Evolutionary conservation across 1,139 yeast genomes (phyloP).

Genomic region (Zygoascus meyerae): DNA sequence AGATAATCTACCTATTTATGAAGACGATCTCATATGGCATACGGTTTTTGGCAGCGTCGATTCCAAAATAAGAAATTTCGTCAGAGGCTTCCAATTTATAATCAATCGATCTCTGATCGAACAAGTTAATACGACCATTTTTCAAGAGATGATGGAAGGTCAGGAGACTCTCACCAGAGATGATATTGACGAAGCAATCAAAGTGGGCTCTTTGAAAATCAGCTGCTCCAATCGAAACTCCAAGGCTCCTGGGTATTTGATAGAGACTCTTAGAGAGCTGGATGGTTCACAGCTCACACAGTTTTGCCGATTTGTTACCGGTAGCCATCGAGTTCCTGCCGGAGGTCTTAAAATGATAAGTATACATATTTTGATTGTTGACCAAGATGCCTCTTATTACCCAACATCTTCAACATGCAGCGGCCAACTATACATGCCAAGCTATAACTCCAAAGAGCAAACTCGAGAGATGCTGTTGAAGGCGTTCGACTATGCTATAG

Average conservation of each 20-base stretch:
- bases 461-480: conserved; percentile 19
- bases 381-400: conserved; percentile 18
- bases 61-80: neutral
- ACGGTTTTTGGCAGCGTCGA: conserved; percentile 7
- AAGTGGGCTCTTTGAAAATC: conserved; percentile 6
- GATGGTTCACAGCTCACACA: conserved; percentile 17
- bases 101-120: neutral
- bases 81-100: conserved; percentile 7
- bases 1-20: conserved; percentile 17
- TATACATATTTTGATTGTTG: conserved; percentile 23
- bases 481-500: conserved; percentile 27
- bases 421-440: conserved; percentile 25
- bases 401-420: conserved; percentile 30
- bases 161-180: conserved; percentile 15
- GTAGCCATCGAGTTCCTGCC: conserved; percentile 25
- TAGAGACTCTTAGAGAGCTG: conserved; percentile 22
- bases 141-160: conserved; percentile 26
- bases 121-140: conserved; percentile 6
- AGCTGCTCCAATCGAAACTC: conserved; percentile 13
- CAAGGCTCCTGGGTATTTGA: conserved; percentile 18
- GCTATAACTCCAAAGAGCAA: conserved; percentile 17
- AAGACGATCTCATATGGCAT: conserved; percentile 16
- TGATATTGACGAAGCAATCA: conserved; percentile 14
- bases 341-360: conserved; percentile 21
- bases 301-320: conserved; percentile 30